A percentile compares a stretch with the other conserved stretches of the same genome.
Evolutionary conservation across 139 green algal species (phyloP).

Genomic region (Chlorella sorokiniana): DNA sequence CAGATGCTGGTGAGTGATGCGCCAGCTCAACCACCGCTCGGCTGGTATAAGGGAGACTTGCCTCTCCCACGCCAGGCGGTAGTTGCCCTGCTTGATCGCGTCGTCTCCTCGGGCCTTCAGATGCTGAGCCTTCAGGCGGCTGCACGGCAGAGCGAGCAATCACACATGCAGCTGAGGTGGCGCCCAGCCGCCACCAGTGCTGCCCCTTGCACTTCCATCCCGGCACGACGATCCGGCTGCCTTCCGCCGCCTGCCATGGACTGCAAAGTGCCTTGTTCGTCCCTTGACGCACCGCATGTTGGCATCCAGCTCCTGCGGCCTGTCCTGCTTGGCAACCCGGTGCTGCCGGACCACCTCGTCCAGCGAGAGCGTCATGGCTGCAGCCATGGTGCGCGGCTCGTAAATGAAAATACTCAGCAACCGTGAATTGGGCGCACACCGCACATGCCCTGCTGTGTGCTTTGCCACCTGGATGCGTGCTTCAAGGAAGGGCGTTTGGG

Average conservation of each 20-base stretch:
- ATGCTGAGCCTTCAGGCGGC: conserved; percentile 39
- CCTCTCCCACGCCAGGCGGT: conserved; percentile 35
- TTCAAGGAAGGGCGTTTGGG: too few species aligned
- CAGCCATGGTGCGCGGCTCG: too few species aligned
- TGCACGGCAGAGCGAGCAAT: conserved; percentile 13
- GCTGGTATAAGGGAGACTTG: too few species aligned
- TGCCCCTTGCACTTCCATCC: conserved; percentile 1
- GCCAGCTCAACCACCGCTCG: background rate
- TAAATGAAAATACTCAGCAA: background rate
- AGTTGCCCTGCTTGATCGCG: conserved; percentile 39
- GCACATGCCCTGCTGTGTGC: too few species aligned
- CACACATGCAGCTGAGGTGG: background rate
- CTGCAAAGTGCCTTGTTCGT: too few species aligned
- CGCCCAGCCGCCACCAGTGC: background rate
- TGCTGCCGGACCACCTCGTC: conserved; percentile 21
- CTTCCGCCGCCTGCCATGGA: background rate
- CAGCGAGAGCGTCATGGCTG: conserved; percentile 1
- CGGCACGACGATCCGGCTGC: too few species aligned
- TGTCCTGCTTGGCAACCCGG: background rate
- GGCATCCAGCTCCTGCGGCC: conserved; percentile 1
- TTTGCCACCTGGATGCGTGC: too few species aligned
- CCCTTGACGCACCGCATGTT: background rate
- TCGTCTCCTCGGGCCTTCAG: conserved; percentile 43
- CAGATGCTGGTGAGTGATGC: background rate
- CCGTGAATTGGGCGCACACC: too few species aligned